These are phyloP conservation scores for Trichoderma parareesei DNA, from an alignment of 495 filamentous ascomycete species.

Conservation along the genomic window DNA sequence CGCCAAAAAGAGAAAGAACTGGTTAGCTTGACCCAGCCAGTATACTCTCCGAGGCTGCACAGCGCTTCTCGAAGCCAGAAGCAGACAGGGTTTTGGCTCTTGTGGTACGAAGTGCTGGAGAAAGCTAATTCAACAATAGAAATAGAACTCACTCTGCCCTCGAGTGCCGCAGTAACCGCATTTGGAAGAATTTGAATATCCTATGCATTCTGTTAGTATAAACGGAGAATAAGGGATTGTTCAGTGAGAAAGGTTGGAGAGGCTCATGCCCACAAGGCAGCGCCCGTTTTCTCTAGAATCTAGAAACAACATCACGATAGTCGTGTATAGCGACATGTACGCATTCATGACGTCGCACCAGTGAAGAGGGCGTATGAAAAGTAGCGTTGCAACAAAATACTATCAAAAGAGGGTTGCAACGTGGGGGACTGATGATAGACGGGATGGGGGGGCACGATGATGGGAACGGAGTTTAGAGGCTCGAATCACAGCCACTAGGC, in stretches of 20 bases:
- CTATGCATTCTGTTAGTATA: constrained; percentile 21
- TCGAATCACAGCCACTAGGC: too few relatives aligned
- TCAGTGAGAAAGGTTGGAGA: neutral
- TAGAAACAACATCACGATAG: too few relatives aligned
- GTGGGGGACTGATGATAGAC: too few relatives aligned
- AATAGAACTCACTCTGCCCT: constrained; percentile 37
- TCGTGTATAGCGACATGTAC: too few relatives aligned
- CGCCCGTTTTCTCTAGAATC: too few relatives aligned
- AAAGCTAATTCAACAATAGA: constrained; percentile 19
- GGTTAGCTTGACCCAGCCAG: neutral
- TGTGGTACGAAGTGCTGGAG: neutral
- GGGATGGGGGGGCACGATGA: too few relatives aligned
- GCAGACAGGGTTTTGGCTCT: neutral
- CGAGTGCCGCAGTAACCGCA: constrained; percentile 45
- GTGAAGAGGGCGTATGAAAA: too few relatives aligned
- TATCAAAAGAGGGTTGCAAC: too few relatives aligned
- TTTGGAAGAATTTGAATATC: constrained; percentile 38
- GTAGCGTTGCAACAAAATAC: too few relatives aligned
- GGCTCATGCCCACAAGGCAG: too few relatives aligned
- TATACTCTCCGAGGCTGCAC: neutral
- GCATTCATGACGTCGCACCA: too few relatives aligned
- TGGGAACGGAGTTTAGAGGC: too few relatives aligned
- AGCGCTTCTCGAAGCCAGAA: neutral
- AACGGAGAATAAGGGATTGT: neutral
- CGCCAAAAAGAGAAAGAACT: constrained; percentile 7